Percentiles rank a stretch among this genome's conserved stretches.
Evolutionary conservation across 768 basidiomycete genomes (phyloP).

Genomic region (Kwoniella shandongensis): DNA sequence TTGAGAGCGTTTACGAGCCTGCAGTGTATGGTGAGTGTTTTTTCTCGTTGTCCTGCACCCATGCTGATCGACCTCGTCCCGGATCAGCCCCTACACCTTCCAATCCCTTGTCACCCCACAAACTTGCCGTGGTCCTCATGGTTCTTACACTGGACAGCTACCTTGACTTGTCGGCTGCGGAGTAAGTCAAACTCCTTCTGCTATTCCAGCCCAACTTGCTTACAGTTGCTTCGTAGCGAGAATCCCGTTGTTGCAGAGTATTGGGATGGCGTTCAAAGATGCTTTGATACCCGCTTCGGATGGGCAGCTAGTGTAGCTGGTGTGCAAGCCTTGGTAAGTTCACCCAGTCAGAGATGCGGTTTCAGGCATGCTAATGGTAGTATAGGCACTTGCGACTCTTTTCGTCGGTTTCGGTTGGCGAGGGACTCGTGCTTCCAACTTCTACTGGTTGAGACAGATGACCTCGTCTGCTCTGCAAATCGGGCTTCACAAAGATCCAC

Average conservation of each 20-base stretch:
- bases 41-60: neutral
- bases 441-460: slow-evolving; percentile 46
- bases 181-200: slow-evolving; percentile 13
- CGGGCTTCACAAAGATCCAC: slow-evolving; percentile 46
- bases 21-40: slow-evolving; percentile 32
- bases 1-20: slow-evolving; percentile 40
- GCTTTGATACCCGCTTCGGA: slow-evolving; percentile 47
- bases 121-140: slow-evolving; percentile 46
- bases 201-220: neutral
- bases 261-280: slow-evolving; percentile 42
- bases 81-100: slow-evolving; percentile 32
- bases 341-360: neutral
- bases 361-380: neutral
- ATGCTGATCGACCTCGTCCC: neutral
- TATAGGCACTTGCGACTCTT: slow-evolving; percentile 27
- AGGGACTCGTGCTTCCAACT: slow-evolving; percentile 41
- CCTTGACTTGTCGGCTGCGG: slow-evolving; percentile 33
- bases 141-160: slow-evolving; percentile 39
- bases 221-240: slow-evolving; percentile 9
- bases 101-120: slow-evolving; percentile 47
- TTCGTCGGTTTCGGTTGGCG: slow-evolving; percentile 49
- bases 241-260: slow-evolving; percentile 33
- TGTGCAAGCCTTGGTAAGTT: slow-evolving; percentile 42
- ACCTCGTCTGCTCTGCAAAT: slow-evolving; percentile 37
- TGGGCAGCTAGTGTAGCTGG: slow-evolving; percentile 43